Conservation (phyloP, 805 yeast species). For the Metschnikowia santaceciliae region DNA sequence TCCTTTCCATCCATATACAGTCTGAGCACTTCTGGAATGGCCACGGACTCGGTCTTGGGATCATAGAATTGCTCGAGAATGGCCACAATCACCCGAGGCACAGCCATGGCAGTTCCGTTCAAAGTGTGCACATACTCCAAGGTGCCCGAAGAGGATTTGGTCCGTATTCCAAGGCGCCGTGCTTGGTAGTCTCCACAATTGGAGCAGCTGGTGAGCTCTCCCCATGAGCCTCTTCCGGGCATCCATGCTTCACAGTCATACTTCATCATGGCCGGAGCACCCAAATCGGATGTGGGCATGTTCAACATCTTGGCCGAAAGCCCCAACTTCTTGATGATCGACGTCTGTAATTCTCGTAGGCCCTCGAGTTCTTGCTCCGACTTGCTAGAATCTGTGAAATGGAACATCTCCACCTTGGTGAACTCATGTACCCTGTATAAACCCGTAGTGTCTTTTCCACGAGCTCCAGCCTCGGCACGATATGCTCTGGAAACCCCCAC, state of each 20-base stretch:
- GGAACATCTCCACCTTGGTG: slow-evolving; percentile 88
- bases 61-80: slow-evolving; percentile 84
- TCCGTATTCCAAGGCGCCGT: slow-evolving; percentile 71
- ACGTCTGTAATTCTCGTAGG: slow-evolving; percentile 60
- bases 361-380: slow-evolving; percentile 54
- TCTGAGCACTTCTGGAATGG: slow-evolving; percentile 64
- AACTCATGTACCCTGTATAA: slow-evolving; percentile 94
- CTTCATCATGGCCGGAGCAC: slow-evolving; percentile 89
- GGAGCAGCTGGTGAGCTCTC: slow-evolving; percentile 87
- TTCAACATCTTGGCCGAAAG: slow-evolving; percentile 75
- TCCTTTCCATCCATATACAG: slow-evolving; percentile 68
- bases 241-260: slow-evolving; percentile 96
- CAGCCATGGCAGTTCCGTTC: slow-evolving; percentile 95
- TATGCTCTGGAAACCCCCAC: slow-evolving; percentile 85
- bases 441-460: slow-evolving; percentile 90
- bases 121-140: slow-evolving; percentile 70
- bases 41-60: slow-evolving; percentile 46
- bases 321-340: slow-evolving; percentile 63
- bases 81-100: slow-evolving; percentile 87
- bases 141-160: slow-evolving; percentile 31
- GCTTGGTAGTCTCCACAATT: slow-evolving; percentile 92
- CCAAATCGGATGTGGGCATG: slow-evolving; percentile 89
- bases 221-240: slow-evolving; percentile 95
- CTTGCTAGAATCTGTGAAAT: slow-evolving; percentile 52
- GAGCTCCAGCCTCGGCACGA: slow-evolving; percentile 96